phyloP scores from a whole-genome alignment of 352 stramenopile species.

The Aphanomyces invadans region DNA sequence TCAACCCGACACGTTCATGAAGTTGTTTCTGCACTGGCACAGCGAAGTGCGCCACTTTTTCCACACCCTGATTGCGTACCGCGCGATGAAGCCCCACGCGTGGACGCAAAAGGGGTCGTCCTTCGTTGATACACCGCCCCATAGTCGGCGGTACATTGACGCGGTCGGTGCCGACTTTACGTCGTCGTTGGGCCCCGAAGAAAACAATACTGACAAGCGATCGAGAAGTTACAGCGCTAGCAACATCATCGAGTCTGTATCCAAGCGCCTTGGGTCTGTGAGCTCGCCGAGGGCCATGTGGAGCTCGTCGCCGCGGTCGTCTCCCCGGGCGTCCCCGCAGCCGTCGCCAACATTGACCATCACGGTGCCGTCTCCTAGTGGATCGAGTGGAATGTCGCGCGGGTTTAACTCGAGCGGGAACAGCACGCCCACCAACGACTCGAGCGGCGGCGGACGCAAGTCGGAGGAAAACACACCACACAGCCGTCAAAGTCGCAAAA shows the following conservation, averaged over 20 bases:
- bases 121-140: slow-evolving; percentile 81
- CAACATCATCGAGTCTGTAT: slow-evolving; percentile 75
- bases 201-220: slow-evolving; percentile 38
- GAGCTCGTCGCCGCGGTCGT: slow-evolving; percentile 53
- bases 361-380: slow-evolving; percentile 69
- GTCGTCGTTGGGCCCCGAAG: slow-evolving; percentile 50
- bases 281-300: slow-evolving; percentile 30
- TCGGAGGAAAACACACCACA: slow-evolving; percentile 50
- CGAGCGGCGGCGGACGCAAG: slow-evolving; percentile 6
- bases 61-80: slow-evolving; percentile 78
- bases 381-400: slow-evolving; percentile 38
- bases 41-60: slow-evolving; percentile 82
- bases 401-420: slow-evolving; percentile 52
- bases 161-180: slow-evolving; percentile 83
- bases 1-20: slow-evolving; percentile 50
- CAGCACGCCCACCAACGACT: slow-evolving; percentile 47
- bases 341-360: slow-evolving; percentile 57
- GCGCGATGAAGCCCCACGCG: slow-evolving; percentile 76
- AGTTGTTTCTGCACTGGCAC: slow-evolving; percentile 82
- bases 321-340: slow-evolving; percentile 48
- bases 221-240: slow-evolving; percentile 75
- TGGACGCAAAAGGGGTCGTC: slow-evolving; percentile 80
- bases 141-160: slow-evolving; percentile 81
- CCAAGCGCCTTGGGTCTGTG: slow-evolving; percentile 48
- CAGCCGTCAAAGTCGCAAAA: slow-evolving; percentile 46